These are phyloP conservation scores for Hyaloscypha finlandica DNA, from an alignment of 495 filamentous ascomycete genomes.

Conservation along the genomic window DNA sequence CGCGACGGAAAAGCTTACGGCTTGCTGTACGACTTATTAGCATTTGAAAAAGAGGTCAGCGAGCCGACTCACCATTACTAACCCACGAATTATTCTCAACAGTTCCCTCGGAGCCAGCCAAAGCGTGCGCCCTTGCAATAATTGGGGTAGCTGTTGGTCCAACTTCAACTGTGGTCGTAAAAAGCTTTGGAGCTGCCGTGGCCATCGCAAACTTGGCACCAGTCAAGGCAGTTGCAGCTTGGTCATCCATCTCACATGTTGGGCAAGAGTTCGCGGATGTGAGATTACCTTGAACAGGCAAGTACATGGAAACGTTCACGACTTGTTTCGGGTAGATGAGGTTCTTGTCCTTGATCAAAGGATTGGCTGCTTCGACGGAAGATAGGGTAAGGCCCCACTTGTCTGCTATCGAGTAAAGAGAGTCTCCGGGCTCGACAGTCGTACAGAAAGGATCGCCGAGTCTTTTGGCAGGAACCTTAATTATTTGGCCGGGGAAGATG, in stretches of 20 bases:
- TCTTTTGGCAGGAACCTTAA: constrained; percentile 10
- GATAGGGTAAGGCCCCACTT: background rate
- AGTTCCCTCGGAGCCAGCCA: background rate
- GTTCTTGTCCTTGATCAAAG: background rate
- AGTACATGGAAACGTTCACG: constrained; percentile 15
- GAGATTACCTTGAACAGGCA: background rate
- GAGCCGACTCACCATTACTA: constrained; percentile 28
- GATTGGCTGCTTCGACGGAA: background rate
- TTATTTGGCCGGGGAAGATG: background rate
- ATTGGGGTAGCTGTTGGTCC: constrained; percentile 2
- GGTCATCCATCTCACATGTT: background rate
- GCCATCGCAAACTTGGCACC: constrained; percentile 6
- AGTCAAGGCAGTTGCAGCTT: background rate
- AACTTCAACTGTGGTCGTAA: constrained; percentile 7
- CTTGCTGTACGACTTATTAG: background rate
- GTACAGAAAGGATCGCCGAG: background rate
- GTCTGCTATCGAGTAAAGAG: constrained; percentile 4
- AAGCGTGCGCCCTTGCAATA: background rate
- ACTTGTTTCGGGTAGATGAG: constrained; percentile 1
- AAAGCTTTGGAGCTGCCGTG: background rate
- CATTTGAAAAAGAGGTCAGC: background rate
- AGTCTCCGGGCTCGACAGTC: background rate
- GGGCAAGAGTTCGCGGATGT: background rate
- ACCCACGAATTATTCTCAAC: constrained; percentile 30
- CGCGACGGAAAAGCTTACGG: background rate